Conservation (phyloP, 2,329 filamentous ascomycete species). For the Lachnellula subtilissima region DNA sequence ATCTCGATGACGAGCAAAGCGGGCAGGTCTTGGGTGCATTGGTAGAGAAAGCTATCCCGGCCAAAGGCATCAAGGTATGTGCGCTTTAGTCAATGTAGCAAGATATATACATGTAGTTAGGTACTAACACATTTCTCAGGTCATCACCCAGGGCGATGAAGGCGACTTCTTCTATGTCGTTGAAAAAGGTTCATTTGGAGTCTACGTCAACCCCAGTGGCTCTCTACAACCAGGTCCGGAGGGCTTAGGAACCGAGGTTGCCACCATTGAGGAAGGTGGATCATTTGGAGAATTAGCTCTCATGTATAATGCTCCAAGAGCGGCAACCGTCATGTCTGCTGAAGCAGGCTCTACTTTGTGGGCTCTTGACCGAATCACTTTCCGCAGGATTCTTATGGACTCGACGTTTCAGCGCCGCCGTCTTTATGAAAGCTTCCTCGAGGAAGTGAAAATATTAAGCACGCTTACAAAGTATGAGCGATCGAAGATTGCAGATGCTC, state of each 20-base stretch:
- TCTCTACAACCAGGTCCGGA: conserved; percentile 72
- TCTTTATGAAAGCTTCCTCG: conserved; percentile 96
- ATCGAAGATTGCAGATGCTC: conserved; percentile 93
- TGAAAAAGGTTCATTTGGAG: conserved; percentile 83
- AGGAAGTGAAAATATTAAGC: conserved; percentile 82
- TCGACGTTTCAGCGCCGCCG: conserved; percentile 91
- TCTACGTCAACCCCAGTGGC: conserved; percentile 79
- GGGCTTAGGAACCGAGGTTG: conserved; percentile 79
- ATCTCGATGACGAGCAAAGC: conserved; percentile 90
- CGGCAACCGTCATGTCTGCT: conserved; percentile 84
- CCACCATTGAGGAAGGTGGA: conserved; percentile 76
- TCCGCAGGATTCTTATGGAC: conserved; percentile 97
- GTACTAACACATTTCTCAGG: conserved; percentile 47
- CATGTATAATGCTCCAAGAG: conserved; percentile 98
- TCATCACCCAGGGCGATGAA: conserved; percentile 91
- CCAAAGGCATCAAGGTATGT: conserved; percentile 69
- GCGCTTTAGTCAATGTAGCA: neutral
- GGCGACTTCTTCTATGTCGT: conserved; percentile 98
- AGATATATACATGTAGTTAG: neutral
- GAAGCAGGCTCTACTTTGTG: conserved; percentile 78
- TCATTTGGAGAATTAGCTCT: conserved; percentile 95
- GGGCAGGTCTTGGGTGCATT: conserved; percentile 82
- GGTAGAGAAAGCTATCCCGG: conserved; percentile 91
- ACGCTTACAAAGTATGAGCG: conserved; percentile 87
- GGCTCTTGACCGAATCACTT: conserved; percentile 92